Evolutionary conservation across 768 basidiomycete genomes (phyloP).

Genomic region (Suillus clintonianus): DNA sequence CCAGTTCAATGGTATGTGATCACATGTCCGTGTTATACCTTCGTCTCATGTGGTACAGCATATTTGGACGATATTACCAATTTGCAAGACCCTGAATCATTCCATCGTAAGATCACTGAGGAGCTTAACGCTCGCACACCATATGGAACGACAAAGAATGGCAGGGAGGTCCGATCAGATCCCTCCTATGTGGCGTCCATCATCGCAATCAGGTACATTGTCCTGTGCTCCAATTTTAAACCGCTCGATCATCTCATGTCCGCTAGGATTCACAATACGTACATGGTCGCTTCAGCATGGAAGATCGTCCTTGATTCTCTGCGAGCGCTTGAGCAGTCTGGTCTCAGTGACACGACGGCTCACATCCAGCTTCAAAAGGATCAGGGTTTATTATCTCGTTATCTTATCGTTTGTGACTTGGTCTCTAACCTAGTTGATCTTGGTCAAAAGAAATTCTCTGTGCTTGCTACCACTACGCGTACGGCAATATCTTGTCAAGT

Average conservation of each 20-base stretch:
- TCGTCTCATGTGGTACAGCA: slow-evolving; percentile 38
- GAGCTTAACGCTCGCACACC: slow-evolving; percentile 58
- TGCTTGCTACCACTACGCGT: slow-evolving; percentile 74
- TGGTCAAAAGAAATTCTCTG: slow-evolving; percentile 64
- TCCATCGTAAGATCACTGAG: slow-evolving; percentile 53
- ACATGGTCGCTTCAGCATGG: slow-evolving; percentile 85
- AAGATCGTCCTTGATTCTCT: slow-evolving; percentile 65
- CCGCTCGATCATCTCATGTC: slow-evolving; percentile 6
- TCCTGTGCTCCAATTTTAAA: slow-evolving; percentile 4
- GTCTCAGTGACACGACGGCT: slow-evolving; percentile 53
- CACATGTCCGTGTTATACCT: neutral
- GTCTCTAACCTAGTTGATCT: slow-evolving; percentile 60
- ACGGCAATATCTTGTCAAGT: slow-evolving; percentile 26
- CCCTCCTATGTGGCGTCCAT: slow-evolving; percentile 56
- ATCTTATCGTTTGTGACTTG: slow-evolving; percentile 66
- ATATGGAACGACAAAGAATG: slow-evolving; percentile 22
- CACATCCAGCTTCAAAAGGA: slow-evolving; percentile 57
- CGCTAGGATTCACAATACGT: slow-evolving; percentile 75
- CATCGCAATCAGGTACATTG: slow-evolving; percentile 57
- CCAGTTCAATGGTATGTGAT: slow-evolving; percentile 62
- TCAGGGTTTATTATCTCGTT: slow-evolving; percentile 52
- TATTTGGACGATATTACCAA: slow-evolving; percentile 70
- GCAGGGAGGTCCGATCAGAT: slow-evolving; percentile 34
- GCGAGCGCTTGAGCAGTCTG: slow-evolving; percentile 53
- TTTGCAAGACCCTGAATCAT: slow-evolving; percentile 66